These are phyloP conservation scores for Harringtonia lauricola DNA, from an alignment of 2,329 filamentous ascomycete species.

Conservation along the genomic window DNA sequence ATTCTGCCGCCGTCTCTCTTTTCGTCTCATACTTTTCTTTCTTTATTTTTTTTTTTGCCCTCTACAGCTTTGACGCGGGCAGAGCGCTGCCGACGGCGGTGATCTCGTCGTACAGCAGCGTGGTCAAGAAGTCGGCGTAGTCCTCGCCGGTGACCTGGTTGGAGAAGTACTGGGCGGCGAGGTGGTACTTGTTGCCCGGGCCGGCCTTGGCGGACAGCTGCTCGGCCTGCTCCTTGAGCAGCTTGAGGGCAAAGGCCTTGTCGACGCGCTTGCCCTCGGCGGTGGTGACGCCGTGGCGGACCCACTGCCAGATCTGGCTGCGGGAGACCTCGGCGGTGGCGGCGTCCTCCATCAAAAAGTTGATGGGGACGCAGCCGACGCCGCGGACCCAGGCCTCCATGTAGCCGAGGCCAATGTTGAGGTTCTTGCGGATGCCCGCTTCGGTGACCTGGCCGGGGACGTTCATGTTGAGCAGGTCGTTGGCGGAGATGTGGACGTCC, in stretches of 20 bases:
- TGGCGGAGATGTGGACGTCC: constrained; percentile 74
- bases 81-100: constrained; percentile 55
- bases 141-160: constrained; percentile 93
- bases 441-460: constrained; percentile 87
- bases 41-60: too few relatives aligned
- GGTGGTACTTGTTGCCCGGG: constrained; percentile 82
- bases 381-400: constrained; percentile 98
- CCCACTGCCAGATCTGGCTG: constrained; percentile 96
- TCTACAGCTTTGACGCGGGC: constrained; percentile 53
- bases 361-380: constrained; percentile 79
- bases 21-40: too few relatives aligned
- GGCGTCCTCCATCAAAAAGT: constrained; percentile 62
- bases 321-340: constrained; percentile 94
- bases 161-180: constrained; percentile 88
- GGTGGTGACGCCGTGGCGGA: constrained; percentile 60
- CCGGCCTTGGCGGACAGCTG: constrained; percentile 62
- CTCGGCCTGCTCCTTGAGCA: constrained; percentile 78
- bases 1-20: too few relatives aligned
- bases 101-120: constrained; percentile 80
- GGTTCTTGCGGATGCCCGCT: constrained; percentile 91
- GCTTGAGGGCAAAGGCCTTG: constrained; percentile 78
- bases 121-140: constrained; percentile 90
- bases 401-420: constrained; percentile 92
- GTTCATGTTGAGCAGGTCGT: constrained; percentile 97
- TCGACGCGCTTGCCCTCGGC: constrained; percentile 86